Conservation (phyloP, 2,329 filamentous ascomycete genomes). For the Lithohypha guttulata region DNA sequence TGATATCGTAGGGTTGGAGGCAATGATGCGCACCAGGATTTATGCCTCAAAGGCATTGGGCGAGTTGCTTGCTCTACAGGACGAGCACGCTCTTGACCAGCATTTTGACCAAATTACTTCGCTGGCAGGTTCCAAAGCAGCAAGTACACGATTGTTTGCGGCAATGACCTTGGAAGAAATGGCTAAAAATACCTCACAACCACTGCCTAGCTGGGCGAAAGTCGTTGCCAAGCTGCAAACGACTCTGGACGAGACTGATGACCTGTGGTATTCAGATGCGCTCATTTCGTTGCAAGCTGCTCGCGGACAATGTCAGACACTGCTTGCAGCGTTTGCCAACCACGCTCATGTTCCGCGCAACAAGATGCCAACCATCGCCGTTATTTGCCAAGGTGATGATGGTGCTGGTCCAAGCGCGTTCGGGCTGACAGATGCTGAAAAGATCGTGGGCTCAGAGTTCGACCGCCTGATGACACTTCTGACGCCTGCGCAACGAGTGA, state of each 20-base stretch:
- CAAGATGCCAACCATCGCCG: constrained; percentile 69
- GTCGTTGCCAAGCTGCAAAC: constrained; percentile 53
- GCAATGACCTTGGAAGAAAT: constrained; percentile 84
- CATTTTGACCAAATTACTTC: constrained; percentile 57
- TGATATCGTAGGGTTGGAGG: constrained; percentile 82
- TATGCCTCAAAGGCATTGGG: constrained; percentile 79
- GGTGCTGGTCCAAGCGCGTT: constrained; percentile 90
- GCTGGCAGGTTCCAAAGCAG: constrained; percentile 60
- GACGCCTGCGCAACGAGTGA: constrained; percentile 75
- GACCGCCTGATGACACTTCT: constrained; percentile 82
- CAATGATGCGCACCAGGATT: constrained; percentile 79
- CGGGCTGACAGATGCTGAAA: constrained; percentile 76
- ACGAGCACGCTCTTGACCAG: constrained; percentile 41
- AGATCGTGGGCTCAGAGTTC: constrained; percentile 74
- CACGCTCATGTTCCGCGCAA: constrained; percentile 67
- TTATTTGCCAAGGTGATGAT: constrained; percentile 85
- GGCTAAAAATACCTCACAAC: constrained; percentile 46
- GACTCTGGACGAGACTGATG: constrained; percentile 72
- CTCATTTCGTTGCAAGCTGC: constrained; percentile 83
- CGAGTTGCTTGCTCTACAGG: constrained; percentile 66
- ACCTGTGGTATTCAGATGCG: constrained; percentile 75
- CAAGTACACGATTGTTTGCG: constrained; percentile 75
- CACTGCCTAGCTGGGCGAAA: constrained; percentile 27
- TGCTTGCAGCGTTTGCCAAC: constrained; percentile 85
- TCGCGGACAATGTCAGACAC: constrained; percentile 78